These are phyloP conservation scores for Alternaria hordeiaustralica DNA, from an alignment of 2,329 filamentous ascomycete species.

Conservation along the genomic window DNA sequence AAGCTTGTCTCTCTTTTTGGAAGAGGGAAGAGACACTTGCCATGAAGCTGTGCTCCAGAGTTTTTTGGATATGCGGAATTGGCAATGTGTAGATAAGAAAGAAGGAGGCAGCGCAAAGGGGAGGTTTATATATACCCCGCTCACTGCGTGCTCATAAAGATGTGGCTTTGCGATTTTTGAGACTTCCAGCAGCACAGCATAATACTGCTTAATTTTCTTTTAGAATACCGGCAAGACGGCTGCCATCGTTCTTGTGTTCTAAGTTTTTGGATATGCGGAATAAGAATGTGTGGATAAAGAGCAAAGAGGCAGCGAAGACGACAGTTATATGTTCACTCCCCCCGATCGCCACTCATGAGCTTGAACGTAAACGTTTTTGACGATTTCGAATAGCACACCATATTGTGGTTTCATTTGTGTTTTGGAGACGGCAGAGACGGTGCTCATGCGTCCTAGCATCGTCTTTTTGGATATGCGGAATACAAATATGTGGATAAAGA, in stretches of 20 bases:
- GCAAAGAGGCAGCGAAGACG: no score
- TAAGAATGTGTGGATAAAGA: not conserved
- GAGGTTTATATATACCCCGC: not conserved
- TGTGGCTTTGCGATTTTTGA: no score
- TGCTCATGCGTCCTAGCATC: no score
- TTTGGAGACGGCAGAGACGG: not conserved
- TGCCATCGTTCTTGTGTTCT: not conserved
- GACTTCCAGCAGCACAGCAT: not conserved
- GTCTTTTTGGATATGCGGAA: not conserved
- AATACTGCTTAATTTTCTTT: fast-evolving
- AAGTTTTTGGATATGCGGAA: not conserved
- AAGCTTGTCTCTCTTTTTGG: no score
- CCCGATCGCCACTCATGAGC: no score
- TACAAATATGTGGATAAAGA: fast-evolving
- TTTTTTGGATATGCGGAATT: not conserved
- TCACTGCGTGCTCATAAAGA: no score
- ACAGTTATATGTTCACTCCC: no score
- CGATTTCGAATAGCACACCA: not conserved
- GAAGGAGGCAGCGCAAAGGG: not conserved
- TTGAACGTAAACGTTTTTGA: no score
- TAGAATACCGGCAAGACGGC: not conserved
- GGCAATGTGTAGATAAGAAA: not conserved
- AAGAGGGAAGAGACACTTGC: not conserved
- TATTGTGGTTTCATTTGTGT: not conserved
- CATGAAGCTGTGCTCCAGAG: not conserved